Evolutionary conservation across 192 early-diverging fungal species (phyloP), one percentile per base, ranked within the genome.

Genomic region (Coemansia sp.): DNA sequence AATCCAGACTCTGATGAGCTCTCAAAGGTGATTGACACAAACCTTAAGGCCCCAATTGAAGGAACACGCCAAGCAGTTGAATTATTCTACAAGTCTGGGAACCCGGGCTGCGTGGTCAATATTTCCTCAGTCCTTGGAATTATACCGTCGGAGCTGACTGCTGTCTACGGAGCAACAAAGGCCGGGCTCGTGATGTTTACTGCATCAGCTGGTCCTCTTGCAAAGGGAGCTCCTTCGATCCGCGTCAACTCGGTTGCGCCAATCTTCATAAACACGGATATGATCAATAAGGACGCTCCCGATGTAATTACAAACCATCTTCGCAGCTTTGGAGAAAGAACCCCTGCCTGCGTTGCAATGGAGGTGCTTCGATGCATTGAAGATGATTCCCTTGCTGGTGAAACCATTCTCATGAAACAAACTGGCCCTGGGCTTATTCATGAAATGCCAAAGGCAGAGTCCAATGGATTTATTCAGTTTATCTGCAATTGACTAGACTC

Each of bases 111-210:
- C 16, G 86, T 91, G 41, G 70, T 93, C 57, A 93, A 89, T 68
- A 87, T 87, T 1, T 85, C 92, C 0, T 90, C 88, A 7, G 72
- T 89, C 32, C 86, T 87, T 1, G 92, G 87, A 0, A 63, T 85
- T 16, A 59, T 68, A 18, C 80, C 84, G 3, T 52, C 82, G 38
- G 57, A 74, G 12, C 57, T 64, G 40, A 81, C 85, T 37, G 88
- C 90, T n/a, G 86, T 87, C 15, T 93, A 91, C 71, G 84, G 81
- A 13, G 87, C 89, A 3, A 86, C 89, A 38, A 93, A 93, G 75
- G 86, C 80, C 18, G 90, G 86, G 21, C 88, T 92, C 15, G 81
- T 87, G 4, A 72, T 76, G 11, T 87, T 91, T 53, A 81, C 84
- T 2, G 64, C 69, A 10, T 39, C 68, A 21, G 76, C 74, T 16